A percentile compares a stretch with the other conserved stretches of the same genome.
Evolutionary conservation across 768 basidiomycete species (phyloP).

Genomic region (Calocybe cyanea): DNA sequence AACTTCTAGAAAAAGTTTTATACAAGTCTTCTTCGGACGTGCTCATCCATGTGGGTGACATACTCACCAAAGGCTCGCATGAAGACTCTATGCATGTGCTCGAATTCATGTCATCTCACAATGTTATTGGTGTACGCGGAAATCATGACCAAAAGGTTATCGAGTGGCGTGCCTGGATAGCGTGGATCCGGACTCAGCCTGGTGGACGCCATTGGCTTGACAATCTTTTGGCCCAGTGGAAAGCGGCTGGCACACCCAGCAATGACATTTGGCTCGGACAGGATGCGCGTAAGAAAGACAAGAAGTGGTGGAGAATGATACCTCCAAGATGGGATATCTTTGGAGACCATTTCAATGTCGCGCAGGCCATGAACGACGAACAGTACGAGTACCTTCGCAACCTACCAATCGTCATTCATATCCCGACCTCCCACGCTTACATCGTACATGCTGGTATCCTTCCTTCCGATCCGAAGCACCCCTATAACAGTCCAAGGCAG

Average conservation of each 20-base stretch:
- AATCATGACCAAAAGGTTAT: slow-evolving; percentile 93
- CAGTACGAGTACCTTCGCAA: slow-evolving; percentile 71
- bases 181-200: slow-evolving; percentile 59
- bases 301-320: slow-evolving; percentile 45
- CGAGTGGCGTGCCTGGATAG: slow-evolving; percentile 85
- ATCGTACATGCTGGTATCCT: slow-evolving; percentile 85
- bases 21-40: slow-evolving; percentile 62
- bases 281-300: slow-evolving; percentile 23
- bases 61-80: slow-evolving; percentile 65
- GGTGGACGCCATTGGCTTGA: slow-evolving; percentile 55
- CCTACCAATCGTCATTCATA: slow-evolving; percentile 72
- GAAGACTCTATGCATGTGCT: slow-evolving; percentile 61
- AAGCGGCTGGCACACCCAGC: slow-evolving; percentile 28
- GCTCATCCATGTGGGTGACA: slow-evolving; percentile 82
- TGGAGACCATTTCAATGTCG: slow-evolving; percentile 73
- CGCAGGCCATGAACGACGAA: slow-evolving; percentile 54
- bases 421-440: slow-evolving; percentile 71
- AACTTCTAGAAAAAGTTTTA: slow-evolving; percentile 56
- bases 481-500: slow-evolving; percentile 50
- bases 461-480: slow-evolving; percentile 59
- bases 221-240: slow-evolving; percentile 43
- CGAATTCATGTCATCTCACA: slow-evolving; percentile 56
- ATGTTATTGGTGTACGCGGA: slow-evolving; percentile 80
- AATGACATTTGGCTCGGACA: slow-evolving; percentile 37
- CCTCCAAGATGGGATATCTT: slow-evolving; percentile 74